Base-by-base conservation (phyloP, 2,329 filamentous ascomycete genomes). In the Fusarium avenaceum region DNA sequence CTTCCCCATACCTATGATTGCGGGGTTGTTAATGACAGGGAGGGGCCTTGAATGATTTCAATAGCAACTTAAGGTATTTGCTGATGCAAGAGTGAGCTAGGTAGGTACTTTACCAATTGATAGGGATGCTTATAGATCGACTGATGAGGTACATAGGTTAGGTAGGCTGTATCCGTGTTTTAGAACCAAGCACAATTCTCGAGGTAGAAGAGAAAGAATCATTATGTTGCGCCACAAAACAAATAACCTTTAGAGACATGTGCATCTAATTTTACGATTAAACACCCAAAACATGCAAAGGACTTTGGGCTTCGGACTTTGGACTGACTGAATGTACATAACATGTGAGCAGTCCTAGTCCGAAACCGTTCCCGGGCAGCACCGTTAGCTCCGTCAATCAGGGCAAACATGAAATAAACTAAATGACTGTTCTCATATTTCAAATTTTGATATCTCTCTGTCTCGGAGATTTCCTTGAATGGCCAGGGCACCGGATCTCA, bases 391-490 rank as follows among this genome's bases (percentile, higher is more conserved):
- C 67, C 42, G 33, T 39, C 26, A 30, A 22, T 47, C 26, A 42
- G 48, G 35, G 35, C 42, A 26, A 28, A 30, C 28, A 30, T 30
- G 4, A 30, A 11, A 30, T 30, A 30, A 24, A 39, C 13, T n/a
- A 32, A 45, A 35, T 24, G 15, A 14, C 38, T 35, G 42, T 39
- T 52, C 15, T 43, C 49, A 43, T 20, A 32, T 54, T 35, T 20
- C 35, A 45, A 44, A 30, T 46, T 38, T 48, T 32, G 39, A 57
- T 52, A 26, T 51, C 35, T 50, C 44, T 33, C 30, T 70, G 66
- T 69, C 66, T 67, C 49, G 35, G 57, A 40, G 30, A 62, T 47
- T 57, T 59, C 52, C 46, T 39, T 52, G 19, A 30, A 63, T 64
- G 51, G 43, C 58, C 65, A 38, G 59, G 50, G 49, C 22, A 38